These are phyloP conservation scores for Codiaeum variegatum DNA, from an alignment of 441 rosid species.

Conservation along the genomic window DNA sequence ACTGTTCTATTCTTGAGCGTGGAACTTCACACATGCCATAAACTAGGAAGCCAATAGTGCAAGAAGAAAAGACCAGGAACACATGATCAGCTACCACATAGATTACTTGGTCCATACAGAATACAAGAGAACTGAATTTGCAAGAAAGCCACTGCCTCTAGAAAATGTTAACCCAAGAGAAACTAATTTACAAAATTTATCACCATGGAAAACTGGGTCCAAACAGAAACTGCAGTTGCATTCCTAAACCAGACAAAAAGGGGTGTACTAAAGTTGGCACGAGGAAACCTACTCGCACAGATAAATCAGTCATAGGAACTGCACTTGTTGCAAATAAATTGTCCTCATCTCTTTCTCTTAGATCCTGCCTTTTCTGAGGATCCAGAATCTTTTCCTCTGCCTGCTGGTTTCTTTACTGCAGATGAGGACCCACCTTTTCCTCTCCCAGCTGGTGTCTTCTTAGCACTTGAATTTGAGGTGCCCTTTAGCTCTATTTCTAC, in stretches of 20 bases:
- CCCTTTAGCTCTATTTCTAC: constrained; percentile 78
- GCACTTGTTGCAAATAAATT: constrained; percentile 10
- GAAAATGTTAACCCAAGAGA: neutral
- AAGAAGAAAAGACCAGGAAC: no score
- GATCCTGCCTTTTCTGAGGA: constrained; percentile 35
- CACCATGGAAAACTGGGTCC: neutral
- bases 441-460: constrained; percentile 43
- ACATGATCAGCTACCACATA: no score
- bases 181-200: neutral
- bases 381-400: constrained; percentile 26
- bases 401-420: constrained; percentile 23
- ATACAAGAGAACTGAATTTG: no score
- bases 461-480: constrained; percentile 34
- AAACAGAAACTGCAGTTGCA: neutral
- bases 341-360: constrained; percentile 51
- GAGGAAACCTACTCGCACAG: neutral
- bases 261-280: neutral
- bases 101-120: no score
- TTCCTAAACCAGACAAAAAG: neutral
- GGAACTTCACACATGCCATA: no score
- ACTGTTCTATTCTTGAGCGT: no score
- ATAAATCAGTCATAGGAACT: neutral
- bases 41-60: no score
- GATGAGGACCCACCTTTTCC: constrained; percentile 39
- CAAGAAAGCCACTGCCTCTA: no score